Conservation (phyloP, 148 eudicot genomes). For the Fagopyrum esculentum region DNA sequence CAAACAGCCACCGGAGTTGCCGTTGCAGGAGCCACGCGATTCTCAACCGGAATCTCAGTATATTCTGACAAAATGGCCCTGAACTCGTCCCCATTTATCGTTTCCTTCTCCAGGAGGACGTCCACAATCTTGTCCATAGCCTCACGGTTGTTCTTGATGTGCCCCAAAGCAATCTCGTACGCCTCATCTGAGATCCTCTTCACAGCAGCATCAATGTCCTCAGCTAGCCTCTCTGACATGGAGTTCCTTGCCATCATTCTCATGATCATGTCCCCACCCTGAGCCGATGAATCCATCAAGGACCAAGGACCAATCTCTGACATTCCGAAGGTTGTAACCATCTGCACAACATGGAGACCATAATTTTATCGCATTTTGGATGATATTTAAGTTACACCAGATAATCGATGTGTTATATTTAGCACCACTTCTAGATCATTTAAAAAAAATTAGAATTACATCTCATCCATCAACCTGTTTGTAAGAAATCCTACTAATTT, state of each 20-base stretch:
- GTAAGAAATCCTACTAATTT: no score
- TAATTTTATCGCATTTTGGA: no score
- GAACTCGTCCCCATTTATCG: constrained; percentile 92
- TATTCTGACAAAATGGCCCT: constrained; percentile 84
- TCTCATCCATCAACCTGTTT: no score
- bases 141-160: constrained; percentile 83
- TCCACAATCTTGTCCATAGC: constrained; percentile 97
- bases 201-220: constrained; percentile 86
- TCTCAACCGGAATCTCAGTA: constrained; percentile 77
- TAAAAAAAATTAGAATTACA: neutral
- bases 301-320: constrained; percentile 99
- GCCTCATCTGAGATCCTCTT: constrained; percentile 80
- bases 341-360: constrained; percentile 25
- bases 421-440: neutral
- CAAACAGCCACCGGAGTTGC: constrained; percentile 63
- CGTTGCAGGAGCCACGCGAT: constrained; percentile 44
- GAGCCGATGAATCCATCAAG: constrained; percentile 80
- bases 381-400: no score
- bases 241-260: constrained; percentile 99
- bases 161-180: constrained; percentile 76
- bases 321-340: constrained; percentile 96
- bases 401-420: neutral
- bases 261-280: constrained; percentile 85
- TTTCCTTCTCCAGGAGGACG: constrained; percentile 85
- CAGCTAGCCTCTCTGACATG: constrained; percentile 97